phyloP scores from a whole-genome alignment of 1,284 basidiomycete genomes.

The Boletellus deceptivus region DNA sequence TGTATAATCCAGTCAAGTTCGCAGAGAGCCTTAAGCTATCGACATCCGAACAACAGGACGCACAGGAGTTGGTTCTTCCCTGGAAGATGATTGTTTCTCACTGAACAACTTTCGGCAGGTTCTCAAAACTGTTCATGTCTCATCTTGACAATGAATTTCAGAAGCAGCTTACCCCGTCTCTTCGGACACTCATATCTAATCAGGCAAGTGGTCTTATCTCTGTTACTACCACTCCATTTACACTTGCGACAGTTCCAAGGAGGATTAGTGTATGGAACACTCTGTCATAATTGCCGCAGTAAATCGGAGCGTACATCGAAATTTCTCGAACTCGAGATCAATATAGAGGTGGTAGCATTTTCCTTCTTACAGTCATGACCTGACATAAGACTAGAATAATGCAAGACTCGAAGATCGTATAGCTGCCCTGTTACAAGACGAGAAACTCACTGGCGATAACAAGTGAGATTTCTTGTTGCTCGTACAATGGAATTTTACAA shows the following conservation, averaged over 20 bases:
- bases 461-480: conserved; percentile 41
- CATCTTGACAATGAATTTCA: conserved; percentile 83
- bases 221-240: conserved; percentile 1
- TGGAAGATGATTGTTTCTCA: neutral
- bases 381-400: conserved; percentile 50
- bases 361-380: neutral
- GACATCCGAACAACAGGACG: conserved; percentile 87
- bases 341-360: conserved; percentile 50
- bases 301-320: conserved; percentile 63
- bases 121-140: conserved; percentile 90
- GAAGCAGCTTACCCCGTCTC: conserved; percentile 60
- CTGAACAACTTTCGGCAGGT: conserved; percentile 49
- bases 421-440: conserved; percentile 56
- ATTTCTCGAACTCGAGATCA: conserved; percentile 87
- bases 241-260: conserved; percentile 73
- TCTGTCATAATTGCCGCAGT: conserved; percentile 67
- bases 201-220: conserved; percentile 46
- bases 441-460: conserved; percentile 79
- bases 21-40: conserved; percentile 80
- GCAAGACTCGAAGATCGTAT: conserved; percentile 73
- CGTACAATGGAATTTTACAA: neutral
- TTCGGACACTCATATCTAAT: conserved; percentile 66
- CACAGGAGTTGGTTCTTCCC: conserved; percentile 71
- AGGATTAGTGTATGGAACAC: conserved; percentile 72
- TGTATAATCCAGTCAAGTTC: conserved; percentile 80